phyloP scores from a whole-genome alignment of 495 filamentous ascomycete genomes.

The Aspergillus egyptiacus region DNA sequence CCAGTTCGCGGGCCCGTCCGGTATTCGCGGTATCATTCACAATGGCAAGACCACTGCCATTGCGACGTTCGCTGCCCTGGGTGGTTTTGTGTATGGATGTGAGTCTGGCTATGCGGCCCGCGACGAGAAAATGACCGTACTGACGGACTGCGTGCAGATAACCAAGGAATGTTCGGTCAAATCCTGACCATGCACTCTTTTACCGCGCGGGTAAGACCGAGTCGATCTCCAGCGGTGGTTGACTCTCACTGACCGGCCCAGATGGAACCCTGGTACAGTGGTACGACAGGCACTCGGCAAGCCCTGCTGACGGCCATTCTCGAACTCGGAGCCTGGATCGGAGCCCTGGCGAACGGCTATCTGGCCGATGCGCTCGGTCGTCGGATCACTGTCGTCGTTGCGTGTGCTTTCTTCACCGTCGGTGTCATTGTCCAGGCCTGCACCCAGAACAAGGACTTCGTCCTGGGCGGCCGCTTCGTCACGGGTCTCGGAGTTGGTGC shows the following conservation, averaged over 20 bases:
- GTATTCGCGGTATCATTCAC: neutral
- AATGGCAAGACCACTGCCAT: neutral
- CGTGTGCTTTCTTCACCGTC: constrained; percentile 55
- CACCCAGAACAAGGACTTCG: constrained; percentile 32
- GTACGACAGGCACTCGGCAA: neutral
- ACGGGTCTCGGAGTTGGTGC: constrained; percentile 44
- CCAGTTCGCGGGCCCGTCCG: neutral
- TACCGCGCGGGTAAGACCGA: neutral
- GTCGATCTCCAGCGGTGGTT: neutral
- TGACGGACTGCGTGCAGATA: neutral
- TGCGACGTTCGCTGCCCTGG: neutral
- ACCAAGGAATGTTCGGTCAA: constrained; percentile 1
- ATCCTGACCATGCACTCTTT: neutral
- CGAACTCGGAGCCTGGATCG: constrained; percentile 74
- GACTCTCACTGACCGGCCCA: neutral
- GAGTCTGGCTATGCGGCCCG: too few relatives aligned
- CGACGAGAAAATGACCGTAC: too few relatives aligned
- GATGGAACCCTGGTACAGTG: constrained; percentile 2
- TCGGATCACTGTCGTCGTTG: constrained; percentile 11
- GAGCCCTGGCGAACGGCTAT: constrained; percentile 63
- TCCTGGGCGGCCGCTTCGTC: constrained; percentile 68
- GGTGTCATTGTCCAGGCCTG: constrained; percentile 59
- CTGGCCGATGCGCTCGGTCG: constrained; percentile 22
- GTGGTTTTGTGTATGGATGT: neutral
- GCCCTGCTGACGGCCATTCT: constrained; percentile 50